phyloP scores from a whole-genome alignment of 768 basidiomycete genomes.

The Rhizopogon rudus region DNA sequence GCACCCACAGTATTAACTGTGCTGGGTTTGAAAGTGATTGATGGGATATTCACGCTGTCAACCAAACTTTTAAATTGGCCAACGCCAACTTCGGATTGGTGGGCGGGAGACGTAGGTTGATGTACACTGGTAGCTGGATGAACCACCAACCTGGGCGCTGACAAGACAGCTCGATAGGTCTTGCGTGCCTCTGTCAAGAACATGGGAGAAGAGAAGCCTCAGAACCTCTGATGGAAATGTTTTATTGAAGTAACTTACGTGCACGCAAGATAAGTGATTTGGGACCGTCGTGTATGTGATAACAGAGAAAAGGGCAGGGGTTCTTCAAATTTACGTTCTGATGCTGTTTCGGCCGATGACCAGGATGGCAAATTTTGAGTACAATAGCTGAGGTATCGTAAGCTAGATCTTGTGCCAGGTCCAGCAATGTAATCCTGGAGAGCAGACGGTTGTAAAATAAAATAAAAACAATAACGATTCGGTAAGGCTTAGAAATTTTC shows the following conservation, averaged over 20 bases:
- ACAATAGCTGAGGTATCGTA: conserved; percentile 55
- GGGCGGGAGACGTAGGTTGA: not conserved
- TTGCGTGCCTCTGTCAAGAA: conserved; percentile 63
- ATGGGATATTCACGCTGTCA: not conserved
- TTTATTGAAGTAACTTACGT: conserved; percentile 44
- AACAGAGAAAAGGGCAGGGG: not conserved
- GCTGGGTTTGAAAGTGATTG: not conserved
- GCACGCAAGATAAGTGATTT: conserved; percentile 68
- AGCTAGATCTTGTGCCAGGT: conserved; percentile 60
- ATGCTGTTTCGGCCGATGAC: not conserved
- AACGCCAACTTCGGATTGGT: not conserved
- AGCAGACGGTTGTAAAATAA: not conserved
- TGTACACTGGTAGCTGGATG: conserved; percentile 22
- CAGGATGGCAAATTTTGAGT: conserved; percentile 8
- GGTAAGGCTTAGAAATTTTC: conserved; percentile 55
- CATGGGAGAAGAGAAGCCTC: not conserved
- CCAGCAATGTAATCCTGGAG: conserved; percentile 58
- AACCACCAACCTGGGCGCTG: conserved; percentile 64
- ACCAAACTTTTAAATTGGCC: not conserved
- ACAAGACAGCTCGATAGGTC: conserved; percentile 74
- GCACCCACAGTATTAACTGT: not conserved
- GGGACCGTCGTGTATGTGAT: not conserved
- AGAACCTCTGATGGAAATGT: not conserved
- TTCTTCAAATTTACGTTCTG: not conserved
- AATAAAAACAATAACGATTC: not conserved